These are phyloP conservation scores for Hygrocybe coccinea DNA, from an alignment of 768 basidiomycete species.

Conservation along the genomic window DNA sequence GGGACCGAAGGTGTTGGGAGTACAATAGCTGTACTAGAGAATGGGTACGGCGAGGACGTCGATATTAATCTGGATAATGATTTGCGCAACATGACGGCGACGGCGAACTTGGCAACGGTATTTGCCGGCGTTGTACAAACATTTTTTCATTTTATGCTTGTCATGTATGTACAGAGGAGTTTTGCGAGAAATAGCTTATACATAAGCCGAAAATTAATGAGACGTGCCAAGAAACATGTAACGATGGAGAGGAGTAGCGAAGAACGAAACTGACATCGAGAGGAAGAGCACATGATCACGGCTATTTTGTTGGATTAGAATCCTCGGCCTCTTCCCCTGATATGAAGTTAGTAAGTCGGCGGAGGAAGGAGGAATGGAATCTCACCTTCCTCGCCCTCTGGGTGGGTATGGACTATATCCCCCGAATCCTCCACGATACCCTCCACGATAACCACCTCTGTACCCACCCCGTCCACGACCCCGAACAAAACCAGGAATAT, in stretches of 20 bases:
- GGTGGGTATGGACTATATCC: conserved; percentile 55
- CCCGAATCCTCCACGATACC: conserved; percentile 42
- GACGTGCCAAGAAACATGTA: not conserved
- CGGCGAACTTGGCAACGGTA: not conserved
- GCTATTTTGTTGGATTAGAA: conserved; percentile 33
- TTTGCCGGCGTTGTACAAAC: not conserved
- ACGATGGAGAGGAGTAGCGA: not conserved
- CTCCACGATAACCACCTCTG: conserved; percentile 48
- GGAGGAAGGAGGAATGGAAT: not conserved
- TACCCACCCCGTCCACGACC: conserved; percentile 71
- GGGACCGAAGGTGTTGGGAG: conserved; percentile 41
- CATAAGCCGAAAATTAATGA: not conserved
- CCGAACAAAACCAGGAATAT: conserved; percentile 86
- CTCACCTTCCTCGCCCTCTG: conserved; percentile 70
- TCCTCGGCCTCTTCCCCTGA: conserved; percentile 73
- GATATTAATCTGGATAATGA: conserved; percentile 42
- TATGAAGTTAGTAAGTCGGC: conserved; percentile 8
- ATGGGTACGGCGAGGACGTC: conserved; percentile 57
- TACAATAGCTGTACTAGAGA: conserved; percentile 63
- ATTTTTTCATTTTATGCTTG: no score
- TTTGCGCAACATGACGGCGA: conserved; percentile 32
- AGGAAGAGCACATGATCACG: not conserved
- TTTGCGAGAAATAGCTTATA: not conserved
- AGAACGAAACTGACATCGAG: not conserved
- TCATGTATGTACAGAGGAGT: no score